phyloP scores from a whole-genome alignment of 148 eudicot genomes.

The Diospyros lotus region DNA sequence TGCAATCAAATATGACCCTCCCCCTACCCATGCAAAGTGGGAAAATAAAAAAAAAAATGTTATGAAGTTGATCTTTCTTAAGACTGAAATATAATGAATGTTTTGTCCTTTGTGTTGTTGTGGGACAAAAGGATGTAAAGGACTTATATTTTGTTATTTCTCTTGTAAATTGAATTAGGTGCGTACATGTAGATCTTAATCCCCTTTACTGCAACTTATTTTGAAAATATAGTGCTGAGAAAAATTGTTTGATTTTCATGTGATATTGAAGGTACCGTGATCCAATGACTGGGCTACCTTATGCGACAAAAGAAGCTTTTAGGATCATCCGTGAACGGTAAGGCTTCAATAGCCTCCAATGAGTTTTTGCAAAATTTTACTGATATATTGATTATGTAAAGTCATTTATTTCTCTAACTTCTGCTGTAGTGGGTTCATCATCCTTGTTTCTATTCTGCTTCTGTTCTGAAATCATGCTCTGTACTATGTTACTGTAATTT shows the following conservation, averaged over 20 bases:
- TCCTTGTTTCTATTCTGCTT: background rate
- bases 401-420: background rate
- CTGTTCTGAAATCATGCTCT: too few relatives aligned
- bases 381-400: background rate
- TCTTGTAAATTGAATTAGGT: background rate
- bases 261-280: slow-evolving; percentile 65
- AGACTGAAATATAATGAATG: background rate
- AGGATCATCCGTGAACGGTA: slow-evolving; percentile 68
- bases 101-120: background rate
- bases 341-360: slow-evolving; percentile 10
- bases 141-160: background rate
- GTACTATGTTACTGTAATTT: too few relatives aligned
- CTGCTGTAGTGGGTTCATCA: background rate
- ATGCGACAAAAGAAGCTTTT: slow-evolving; percentile 95
- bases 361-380: background rate
- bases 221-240: background rate
- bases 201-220: background rate
- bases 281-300: slow-evolving; percentile 90
- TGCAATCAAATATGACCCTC: too few relatives aligned
- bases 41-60: too few relatives aligned
- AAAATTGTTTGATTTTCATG: slow-evolving; percentile 1
- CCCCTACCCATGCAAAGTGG: too few relatives aligned
- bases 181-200: background rate
- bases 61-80: background rate
- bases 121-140: background rate